Evolutionary conservation across 257 asterid species (phyloP).

Genomic region (Linderniella brevidens): DNA sequence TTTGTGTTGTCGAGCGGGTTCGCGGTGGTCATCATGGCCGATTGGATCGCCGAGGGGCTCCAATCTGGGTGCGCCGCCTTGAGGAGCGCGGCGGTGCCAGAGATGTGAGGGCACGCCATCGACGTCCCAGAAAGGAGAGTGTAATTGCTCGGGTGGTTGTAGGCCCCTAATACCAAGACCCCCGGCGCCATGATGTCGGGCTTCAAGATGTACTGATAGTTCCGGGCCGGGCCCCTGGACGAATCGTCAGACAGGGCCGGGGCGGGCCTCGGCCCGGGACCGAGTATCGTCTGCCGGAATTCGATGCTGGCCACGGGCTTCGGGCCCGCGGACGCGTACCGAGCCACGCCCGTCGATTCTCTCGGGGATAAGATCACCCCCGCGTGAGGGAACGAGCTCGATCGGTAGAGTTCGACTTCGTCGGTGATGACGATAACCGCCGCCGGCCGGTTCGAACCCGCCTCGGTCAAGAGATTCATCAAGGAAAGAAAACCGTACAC

Average conservation of each 20-base stretch:
- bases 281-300: conserved; percentile 21
- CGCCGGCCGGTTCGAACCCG: background rate
- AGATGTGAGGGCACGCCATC: conserved; percentile 27
- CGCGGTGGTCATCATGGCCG: conserved; percentile 44
- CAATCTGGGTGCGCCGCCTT: conserved; percentile 30
- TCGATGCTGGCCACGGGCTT: conserved; percentile 15
- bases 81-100: conserved; percentile 26
- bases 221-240: conserved; percentile 18
- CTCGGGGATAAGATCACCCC: conserved; percentile 14
- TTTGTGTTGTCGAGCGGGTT: conserved; percentile 20
- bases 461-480: background rate
- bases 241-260: conserved; percentile 18
- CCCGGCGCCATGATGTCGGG: conserved; percentile 39
- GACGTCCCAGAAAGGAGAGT: conserved; percentile 21
- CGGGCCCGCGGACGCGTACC: conserved; percentile 5
- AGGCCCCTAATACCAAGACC: conserved; percentile 20
- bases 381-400: conserved; percentile 12
- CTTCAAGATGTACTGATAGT: conserved; percentile 19
- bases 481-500: background rate
- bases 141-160: conserved; percentile 9
- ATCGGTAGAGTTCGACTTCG: conserved; percentile 4
- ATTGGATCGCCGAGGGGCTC: conserved; percentile 31
- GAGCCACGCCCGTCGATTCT: conserved; percentile 10
- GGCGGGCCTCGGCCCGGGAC: conserved; percentile 16
- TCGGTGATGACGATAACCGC: conserved; percentile 19